Evolutionary conservation across 306 rosid species (phyloP).

Genomic region (Quercus mongolica): DNA sequence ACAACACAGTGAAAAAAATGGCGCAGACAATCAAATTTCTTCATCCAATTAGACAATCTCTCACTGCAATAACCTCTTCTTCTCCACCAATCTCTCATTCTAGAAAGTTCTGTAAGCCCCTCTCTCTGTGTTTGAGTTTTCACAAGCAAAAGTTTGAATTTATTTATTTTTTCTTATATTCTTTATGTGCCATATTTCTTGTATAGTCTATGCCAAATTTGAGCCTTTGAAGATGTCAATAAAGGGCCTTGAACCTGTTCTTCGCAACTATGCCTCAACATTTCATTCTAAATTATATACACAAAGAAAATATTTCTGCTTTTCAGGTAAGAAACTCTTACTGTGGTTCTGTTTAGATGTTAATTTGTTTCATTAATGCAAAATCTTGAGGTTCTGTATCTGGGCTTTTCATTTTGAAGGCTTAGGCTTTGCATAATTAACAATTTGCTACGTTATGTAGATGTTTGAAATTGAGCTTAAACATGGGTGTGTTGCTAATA

Average conservation of each 20-base stretch:
- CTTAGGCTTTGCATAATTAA: neutral
- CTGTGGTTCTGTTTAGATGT: neutral
- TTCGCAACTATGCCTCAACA: constrained; percentile 24
- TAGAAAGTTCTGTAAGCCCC: constrained; percentile 24
- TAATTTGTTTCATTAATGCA: neutral
- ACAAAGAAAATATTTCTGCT: constrained; percentile 18
- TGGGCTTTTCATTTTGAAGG: neutral
- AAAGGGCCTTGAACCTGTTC: constrained; percentile 22
- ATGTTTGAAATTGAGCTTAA: neutral
- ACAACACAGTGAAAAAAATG: constrained; percentile 7
- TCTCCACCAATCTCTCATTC: constrained; percentile 8
- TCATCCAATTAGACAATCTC: constrained; percentile 26
- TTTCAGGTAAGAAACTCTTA: constrained; percentile 32
- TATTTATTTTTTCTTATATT: neutral
- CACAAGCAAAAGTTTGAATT: neutral
- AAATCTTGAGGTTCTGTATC: neutral
- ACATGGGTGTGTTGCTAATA: neutral
- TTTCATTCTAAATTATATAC: constrained; percentile 9
- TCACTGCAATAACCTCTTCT: constrained; percentile 12
- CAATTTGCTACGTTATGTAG: no score
- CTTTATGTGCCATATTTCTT: neutral
- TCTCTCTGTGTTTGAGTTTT: neutral
- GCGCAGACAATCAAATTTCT: constrained; percentile 21
- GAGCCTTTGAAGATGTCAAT: constrained; percentile 14
- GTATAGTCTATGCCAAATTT: constrained; percentile 33